A percentile compares a stretch with the other conserved stretches of the same genome.
Conservation (phyloP, 306 rosid species). For the Prosopis cineraria region DNA sequence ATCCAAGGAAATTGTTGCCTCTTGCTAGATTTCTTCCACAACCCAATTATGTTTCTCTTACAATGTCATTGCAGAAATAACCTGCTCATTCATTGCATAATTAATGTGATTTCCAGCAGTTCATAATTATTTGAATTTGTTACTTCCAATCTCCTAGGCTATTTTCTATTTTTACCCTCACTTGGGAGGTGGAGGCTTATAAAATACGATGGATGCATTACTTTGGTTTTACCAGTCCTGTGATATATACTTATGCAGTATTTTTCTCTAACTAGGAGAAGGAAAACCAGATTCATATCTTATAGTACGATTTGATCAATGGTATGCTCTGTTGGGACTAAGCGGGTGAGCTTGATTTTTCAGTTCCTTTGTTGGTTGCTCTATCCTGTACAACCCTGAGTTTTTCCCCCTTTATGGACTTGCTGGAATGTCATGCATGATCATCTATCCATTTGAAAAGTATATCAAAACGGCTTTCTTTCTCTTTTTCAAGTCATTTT, state of each 20-base stretch:
- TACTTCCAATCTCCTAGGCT: background rate
- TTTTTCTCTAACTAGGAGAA: background rate
- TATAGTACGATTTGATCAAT: background rate
- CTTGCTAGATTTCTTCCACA: conserved; percentile 15
- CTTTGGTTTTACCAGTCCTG: background rate
- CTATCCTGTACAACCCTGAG: background rate
- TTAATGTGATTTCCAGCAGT: background rate
- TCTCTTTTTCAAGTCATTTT: background rate
- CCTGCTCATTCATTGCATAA: background rate
- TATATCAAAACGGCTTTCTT: background rate
- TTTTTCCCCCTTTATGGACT: background rate
- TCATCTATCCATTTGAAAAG: background rate
- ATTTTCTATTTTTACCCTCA: background rate
- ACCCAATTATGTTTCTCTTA: background rate
- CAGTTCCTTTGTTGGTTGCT: background rate
- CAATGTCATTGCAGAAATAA: background rate
- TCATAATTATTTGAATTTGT: background rate
- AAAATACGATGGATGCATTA: background rate
- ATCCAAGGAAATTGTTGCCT: conserved; percentile 2
- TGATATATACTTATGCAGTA: background rate
- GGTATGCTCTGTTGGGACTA: background rate
- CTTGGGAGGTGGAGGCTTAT: background rate
- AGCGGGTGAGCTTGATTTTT: background rate
- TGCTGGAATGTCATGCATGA: background rate
- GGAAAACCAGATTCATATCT: background rate